Percentiles rank a stretch among this genome's conserved stretches.
Conservation (phyloP, 1,139 yeast species). For the Yamadazyma buinensis region DNA sequence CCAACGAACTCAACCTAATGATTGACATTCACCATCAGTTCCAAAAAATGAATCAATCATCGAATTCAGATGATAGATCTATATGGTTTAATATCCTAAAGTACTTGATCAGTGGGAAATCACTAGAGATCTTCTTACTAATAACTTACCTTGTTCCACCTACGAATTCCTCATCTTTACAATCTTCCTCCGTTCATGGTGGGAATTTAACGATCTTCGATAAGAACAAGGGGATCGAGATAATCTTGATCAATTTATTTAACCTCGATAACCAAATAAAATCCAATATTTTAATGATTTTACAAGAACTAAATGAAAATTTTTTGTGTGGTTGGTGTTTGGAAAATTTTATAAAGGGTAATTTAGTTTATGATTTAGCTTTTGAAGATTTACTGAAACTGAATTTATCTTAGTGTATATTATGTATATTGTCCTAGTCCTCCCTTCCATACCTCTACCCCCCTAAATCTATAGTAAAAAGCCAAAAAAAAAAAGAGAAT, state of each 20-base stretch:
- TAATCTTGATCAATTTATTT: slow-evolving; percentile 33
- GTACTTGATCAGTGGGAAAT: slow-evolving; percentile 42
- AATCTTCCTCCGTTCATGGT: slow-evolving; percentile 37
- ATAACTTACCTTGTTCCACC: slow-evolving; percentile 45
- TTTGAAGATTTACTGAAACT: slow-evolving; percentile 28
- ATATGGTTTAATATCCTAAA: slow-evolving; percentile 46
- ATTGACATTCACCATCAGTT: slow-evolving; percentile 44
- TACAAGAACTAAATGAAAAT: slow-evolving; percentile 45
- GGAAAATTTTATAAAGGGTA: slow-evolving; percentile 33
- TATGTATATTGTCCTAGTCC: background rate
- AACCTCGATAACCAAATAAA: slow-evolving; percentile 38
- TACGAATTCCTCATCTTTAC: slow-evolving; percentile 38
- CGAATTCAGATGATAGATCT: slow-evolving; percentile 16
- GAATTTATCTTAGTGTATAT: background rate
- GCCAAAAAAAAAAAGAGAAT: no score
- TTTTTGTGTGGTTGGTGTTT: slow-evolving; percentile 48
- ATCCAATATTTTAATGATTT: slow-evolving; percentile 39
- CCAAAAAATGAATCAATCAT: slow-evolving; percentile 29
- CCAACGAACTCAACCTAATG: slow-evolving; percentile 43
- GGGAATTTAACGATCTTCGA: slow-evolving; percentile 44
- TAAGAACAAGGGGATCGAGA: slow-evolving; percentile 46
- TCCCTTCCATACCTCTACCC: slow-evolving; percentile 12
- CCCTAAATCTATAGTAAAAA: no score
- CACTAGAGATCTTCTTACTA: slow-evolving; percentile 39
- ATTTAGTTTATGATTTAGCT: slow-evolving; percentile 41